Base-by-base conservation (phyloP, 148 eudicot genomes). In the Silene latifolia region DNA sequence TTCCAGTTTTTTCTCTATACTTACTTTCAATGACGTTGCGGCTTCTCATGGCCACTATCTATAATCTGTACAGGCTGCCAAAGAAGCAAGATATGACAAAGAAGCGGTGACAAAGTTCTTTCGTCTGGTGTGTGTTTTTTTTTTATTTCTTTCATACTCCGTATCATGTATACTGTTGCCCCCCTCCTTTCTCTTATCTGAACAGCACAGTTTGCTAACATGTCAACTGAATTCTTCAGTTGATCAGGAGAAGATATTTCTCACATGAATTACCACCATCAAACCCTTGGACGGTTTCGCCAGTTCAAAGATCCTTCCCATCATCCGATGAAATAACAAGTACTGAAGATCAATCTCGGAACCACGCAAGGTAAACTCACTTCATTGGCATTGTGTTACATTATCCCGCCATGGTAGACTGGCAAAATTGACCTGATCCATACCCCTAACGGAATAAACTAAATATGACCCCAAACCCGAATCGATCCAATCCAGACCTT, bases 171-270 rank as follows among this genome's bases (percentile, higher is more conserved):
- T 54, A 27, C 29, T 20, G 0, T 39, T 32, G n/a, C n/a, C 5
- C 12, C 17, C 15, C 15, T 4, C 64, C 17, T 13, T 8, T 4
- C 64, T 11, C 7, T 39, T 12, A 8, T 4, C 60, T 27, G 69
- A 7, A 57, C 21, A 47, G 51, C 23, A 51, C 73, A 32, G 15
- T 65, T 48, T 63, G 24, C 46, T 75, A 61, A 79, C 65, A 14
- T 72, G 47, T 58, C 2, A 53, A 76, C 46, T 63, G 8, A 57
- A 72, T 42, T 72, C 76, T 75, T 76, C 89, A 93, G 98, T 86
- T 93, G 81, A 90, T 93, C 84, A 91, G 97, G 83, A 85, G 95
- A 84, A 89, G 98, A 83, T 93, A 93, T 80, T 91, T 91, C 78
- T 82, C 97, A 27, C 95, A 93, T 78, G 89, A 88, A 35, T 76